Evolutionary conservation across 805 yeast genomes (phyloP).

Genomic region (Cephaloascus fragrans): DNA sequence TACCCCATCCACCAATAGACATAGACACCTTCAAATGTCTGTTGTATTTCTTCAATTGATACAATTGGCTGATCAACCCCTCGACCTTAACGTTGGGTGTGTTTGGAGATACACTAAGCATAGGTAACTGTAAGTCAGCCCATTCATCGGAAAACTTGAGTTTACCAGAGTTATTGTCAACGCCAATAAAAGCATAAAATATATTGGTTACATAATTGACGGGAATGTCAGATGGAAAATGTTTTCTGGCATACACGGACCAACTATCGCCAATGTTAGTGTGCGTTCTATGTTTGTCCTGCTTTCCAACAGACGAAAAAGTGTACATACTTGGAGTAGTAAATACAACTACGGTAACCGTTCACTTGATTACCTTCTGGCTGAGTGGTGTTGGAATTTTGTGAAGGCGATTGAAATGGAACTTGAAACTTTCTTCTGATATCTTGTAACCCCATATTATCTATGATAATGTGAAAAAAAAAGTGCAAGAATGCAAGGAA

Average conservation of each 20-base stretch:
- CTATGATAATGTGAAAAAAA: no score
- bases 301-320: no score
- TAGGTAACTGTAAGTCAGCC: slow-evolving; percentile 47
- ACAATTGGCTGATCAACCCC: slow-evolving; percentile 45
- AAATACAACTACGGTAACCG: slow-evolving; percentile 11
- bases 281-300: no score
- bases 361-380: no score
- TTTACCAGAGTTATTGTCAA: slow-evolving; percentile 44
- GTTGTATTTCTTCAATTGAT: slow-evolving; percentile 28
- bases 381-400: no score
- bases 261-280: slow-evolving; percentile 20
- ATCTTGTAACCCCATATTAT: no score
- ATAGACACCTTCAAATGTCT: slow-evolving; percentile 44
- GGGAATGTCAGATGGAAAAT: slow-evolving; percentile 55
- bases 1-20: slow-evolving; percentile 81
- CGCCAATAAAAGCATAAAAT: slow-evolving; percentile 66
- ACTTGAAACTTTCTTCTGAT: no score
- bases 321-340: slow-evolving; percentile 32
- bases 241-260: slow-evolving; percentile 58
- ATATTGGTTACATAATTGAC: slow-evolving; percentile 49
- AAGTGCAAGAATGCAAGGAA: no score
- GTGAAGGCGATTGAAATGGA: no score
- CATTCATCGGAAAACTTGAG: slow-evolving; percentile 50
- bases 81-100: neutral
- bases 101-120: neutral